A percentile compares a stretch with the other conserved stretches of the same genome.
These are phyloP conservation scores for Colletotrichum chlorophyti DNA, from an alignment of 2,329 filamentous ascomycete genomes.

Conservation along the genomic window DNA sequence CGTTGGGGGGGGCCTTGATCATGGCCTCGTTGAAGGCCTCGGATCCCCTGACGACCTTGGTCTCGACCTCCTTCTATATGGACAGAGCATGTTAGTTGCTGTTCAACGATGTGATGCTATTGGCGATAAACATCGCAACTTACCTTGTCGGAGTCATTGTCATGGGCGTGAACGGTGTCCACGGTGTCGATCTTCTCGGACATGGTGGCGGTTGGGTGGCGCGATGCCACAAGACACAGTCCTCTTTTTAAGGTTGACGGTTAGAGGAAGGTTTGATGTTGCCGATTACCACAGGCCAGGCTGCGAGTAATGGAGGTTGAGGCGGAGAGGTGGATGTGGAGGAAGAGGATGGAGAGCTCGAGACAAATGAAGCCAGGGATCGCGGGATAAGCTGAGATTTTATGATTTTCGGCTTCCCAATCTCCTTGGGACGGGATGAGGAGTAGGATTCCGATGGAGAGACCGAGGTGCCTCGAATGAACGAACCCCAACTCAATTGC, in stretches of 20 bases:
- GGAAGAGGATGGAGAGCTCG: conserved; percentile 24
- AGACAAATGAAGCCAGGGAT: conserved; percentile 22
- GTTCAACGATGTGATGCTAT: neutral
- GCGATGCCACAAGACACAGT: neutral
- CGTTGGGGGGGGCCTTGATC: conserved; percentile 56
- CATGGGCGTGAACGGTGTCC: conserved; percentile 25
- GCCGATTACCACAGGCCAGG: conserved; percentile 21
- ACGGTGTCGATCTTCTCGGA: conserved; percentile 27
- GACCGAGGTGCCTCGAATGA: conserved; percentile 1
- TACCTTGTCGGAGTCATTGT: conserved; percentile 27
- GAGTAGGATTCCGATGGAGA: conserved; percentile 17
- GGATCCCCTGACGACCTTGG: conserved; percentile 56
- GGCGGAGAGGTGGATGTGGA: conserved; percentile 11
- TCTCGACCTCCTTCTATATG: conserved; percentile 33
- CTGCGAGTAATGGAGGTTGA: neutral
- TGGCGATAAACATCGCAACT: neutral
- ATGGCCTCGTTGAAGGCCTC: conserved; percentile 62
- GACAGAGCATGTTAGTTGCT: neutral
- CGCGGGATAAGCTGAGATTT: conserved; percentile 26
- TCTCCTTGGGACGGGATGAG: conserved; percentile 11
- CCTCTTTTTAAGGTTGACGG: neutral
- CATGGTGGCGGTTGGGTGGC: conserved; percentile 13
- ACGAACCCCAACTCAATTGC: conserved; percentile 14
- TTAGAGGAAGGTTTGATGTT: neutral
- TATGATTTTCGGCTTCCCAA: conserved; percentile 26